Conservation (phyloP, 2,329 filamentous ascomycete genomes). For the Pseudocercospora cruenta region DNA sequence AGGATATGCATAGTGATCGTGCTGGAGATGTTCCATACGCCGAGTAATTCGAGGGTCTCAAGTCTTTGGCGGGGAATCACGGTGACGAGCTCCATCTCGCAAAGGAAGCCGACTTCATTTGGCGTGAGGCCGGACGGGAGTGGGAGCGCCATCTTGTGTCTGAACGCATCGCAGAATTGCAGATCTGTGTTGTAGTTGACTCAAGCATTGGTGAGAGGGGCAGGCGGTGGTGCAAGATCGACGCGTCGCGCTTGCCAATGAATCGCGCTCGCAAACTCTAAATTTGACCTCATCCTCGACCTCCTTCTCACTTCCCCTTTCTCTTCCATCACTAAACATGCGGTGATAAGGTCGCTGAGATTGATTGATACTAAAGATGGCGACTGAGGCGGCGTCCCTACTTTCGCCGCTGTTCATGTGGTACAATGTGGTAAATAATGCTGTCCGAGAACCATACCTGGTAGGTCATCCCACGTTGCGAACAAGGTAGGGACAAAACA, state of each 20-base stretch:
- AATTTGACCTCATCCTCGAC: conserved; percentile 2
- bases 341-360: neutral
- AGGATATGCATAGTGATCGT: neutral
- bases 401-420: conserved; percentile 33
- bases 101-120: conserved; percentile 88
- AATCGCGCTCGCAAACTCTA: neutral
- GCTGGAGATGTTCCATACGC: conserved; percentile 55
- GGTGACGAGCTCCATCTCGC: conserved; percentile 96
- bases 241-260: conserved; percentile 2
- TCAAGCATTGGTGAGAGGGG: neutral
- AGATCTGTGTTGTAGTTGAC: neutral
- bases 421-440: conserved; percentile 47
- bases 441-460: conserved; percentile 63
- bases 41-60: conserved; percentile 80
- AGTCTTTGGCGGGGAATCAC: conserved; percentile 89
- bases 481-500: conserved; percentile 25
- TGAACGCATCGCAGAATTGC: neutral
- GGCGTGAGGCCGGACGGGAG: conserved; percentile 73
- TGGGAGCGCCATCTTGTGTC: conserved; percentile 60
- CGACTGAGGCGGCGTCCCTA: conserved; percentile 24
- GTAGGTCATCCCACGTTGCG: conserved; percentile 42
- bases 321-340: conserved; percentile 1
- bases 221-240: neutral
- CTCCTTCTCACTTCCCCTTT: neutral
- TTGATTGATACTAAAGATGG: conserved; percentile 22